Percentiles rank a stretch among this genome's conserved stretches.
Conservation (phyloP, 192 early-diverging fungal genomes). For the Coemansia sp. region DNA sequence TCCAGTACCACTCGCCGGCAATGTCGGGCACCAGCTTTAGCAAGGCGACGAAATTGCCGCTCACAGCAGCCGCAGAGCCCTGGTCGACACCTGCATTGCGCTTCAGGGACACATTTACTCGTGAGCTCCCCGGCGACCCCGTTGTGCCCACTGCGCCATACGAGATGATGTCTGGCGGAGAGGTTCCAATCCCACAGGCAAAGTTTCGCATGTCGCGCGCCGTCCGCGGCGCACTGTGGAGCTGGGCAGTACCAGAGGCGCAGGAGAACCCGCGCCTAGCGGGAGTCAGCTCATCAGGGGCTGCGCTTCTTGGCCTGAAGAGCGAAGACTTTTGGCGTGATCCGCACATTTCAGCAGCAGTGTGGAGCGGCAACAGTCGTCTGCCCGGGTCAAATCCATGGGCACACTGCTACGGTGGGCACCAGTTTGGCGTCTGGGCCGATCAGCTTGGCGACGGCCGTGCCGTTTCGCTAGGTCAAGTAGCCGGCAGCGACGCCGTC, state of each 20-base stretch:
- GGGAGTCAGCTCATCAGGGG: conserved; percentile 18
- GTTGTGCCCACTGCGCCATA: conserved; percentile 10
- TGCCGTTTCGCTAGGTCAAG: conserved; percentile 75
- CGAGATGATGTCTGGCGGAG: background rate
- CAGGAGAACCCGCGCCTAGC: conserved; percentile 17
- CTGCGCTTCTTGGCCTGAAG: conserved; percentile 15
- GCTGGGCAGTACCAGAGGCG: conserved; percentile 23
- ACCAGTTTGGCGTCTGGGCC: conserved; percentile 68
- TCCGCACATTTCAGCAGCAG: conserved; percentile 17
- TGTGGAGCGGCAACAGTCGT: conserved; percentile 46
- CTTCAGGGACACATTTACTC: conserved; percentile 23
- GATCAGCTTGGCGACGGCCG: conserved; percentile 85
- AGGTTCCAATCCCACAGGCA: conserved; percentile 1
- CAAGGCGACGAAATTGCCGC: conserved; percentile 10
- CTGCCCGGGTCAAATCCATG: conserved; percentile 57
- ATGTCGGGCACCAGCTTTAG: conserved; percentile 1
- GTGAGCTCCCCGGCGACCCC: conserved; percentile 30
- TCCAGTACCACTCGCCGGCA: background rate
- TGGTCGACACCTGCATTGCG: background rate
- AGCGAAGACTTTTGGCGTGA: conserved; percentile 6
- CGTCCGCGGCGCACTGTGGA: conserved; percentile 31
- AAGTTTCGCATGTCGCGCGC: conserved; percentile 18
- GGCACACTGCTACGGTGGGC: conserved; percentile 70
- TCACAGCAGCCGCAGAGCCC: background rate
- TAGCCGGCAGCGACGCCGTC: background rate